A percentile compares a stretch with the other conserved stretches of the same genome.
These are phyloP conservation scores for Botrytis sinoallii DNA, from an alignment of 2,329 filamentous ascomycete species.

Conservation along the genomic window DNA sequence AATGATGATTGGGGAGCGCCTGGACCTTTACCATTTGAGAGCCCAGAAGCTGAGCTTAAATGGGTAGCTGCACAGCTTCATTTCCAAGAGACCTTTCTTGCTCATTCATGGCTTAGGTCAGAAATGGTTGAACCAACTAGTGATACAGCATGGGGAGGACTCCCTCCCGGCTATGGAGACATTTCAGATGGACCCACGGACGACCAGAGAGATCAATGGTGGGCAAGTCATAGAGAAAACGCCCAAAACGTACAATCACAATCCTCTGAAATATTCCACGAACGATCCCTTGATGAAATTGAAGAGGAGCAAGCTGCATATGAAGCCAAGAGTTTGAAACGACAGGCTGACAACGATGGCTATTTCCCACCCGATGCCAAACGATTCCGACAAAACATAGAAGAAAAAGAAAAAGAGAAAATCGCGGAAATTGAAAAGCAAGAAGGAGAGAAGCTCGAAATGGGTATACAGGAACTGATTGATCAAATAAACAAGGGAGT, in stretches of 20 bases:
- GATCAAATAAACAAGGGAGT: neutral
- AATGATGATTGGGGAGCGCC: conserved; percentile 13
- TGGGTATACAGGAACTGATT: neutral
- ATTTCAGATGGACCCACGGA: neutral
- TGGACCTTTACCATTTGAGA: conserved; percentile 16
- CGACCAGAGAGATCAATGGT: neutral
- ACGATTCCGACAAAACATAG: conserved; percentile 1
- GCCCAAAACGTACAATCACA: neutral
- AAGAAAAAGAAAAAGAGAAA: neutral
- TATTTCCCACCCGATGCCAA: conserved; percentile 13
- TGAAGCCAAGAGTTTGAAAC: neutral
- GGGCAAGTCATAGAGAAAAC: neutral
- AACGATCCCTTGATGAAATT: neutral
- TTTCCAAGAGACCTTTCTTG: neutral
- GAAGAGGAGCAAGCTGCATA: neutral
- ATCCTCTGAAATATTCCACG: neutral
- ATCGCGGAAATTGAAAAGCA: neutral
- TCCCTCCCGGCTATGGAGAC: neutral
- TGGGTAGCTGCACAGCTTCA: conserved; percentile 15
- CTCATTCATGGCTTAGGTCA: neutral
- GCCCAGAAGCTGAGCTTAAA: conserved; percentile 13
- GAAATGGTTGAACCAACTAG: conserved; percentile 5
- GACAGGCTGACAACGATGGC: neutral
- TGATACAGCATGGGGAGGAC: conserved; percentile 12
- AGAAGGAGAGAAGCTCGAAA: neutral